These are phyloP conservation scores for Clonostachys sp. DNA, from an alignment of 2,329 filamentous ascomycete genomes.

Conservation along the genomic window DNA sequence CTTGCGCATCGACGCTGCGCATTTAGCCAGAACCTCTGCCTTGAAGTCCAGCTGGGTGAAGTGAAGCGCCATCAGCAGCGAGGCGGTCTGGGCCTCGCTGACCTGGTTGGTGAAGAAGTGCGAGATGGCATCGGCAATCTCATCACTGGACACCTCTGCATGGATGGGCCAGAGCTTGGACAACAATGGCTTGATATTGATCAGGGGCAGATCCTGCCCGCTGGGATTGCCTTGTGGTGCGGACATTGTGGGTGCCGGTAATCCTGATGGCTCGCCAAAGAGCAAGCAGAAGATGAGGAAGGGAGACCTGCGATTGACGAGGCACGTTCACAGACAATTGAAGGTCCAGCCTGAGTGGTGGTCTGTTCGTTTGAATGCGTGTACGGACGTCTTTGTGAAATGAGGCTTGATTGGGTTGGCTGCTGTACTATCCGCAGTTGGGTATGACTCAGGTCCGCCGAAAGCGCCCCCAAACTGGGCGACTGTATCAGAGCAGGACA, in stretches of 20 bases:
- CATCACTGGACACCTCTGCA: constrained; percentile 60
- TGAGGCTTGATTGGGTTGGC: no score
- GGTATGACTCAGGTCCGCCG: no score
- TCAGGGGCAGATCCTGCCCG: constrained; percentile 17
- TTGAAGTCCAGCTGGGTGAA: constrained; percentile 83
- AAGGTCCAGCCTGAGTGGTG: no score
- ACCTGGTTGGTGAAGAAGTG: constrained; percentile 88
- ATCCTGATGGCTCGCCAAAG: not conserved
- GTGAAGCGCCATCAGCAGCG: constrained; percentile 85
- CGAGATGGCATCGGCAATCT: constrained; percentile 86
- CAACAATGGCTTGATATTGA: constrained; percentile 68
- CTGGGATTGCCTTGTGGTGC: constrained; percentile 9
- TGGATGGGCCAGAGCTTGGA: constrained; percentile 64
- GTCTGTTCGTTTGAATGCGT: no score
- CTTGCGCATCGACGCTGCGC: constrained; percentile 77
- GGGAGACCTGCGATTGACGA: not conserved
- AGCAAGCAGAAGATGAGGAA: not conserved
- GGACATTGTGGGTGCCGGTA: no score
- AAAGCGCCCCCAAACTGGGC: no score
- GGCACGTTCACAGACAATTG: not conserved
- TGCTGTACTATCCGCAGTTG: no score
- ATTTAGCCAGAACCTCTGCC: constrained; percentile 81
- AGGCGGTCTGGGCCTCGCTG: constrained; percentile 82
- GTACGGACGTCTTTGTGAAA: no score
- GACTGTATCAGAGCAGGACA: no score